A percentile compares a stretch with the other conserved stretches of the same genome.
These are phyloP conservation scores for Aspergillus bertholletiae DNA, from an alignment of 495 filamentous ascomycete genomes.

Conservation along the genomic window DNA sequence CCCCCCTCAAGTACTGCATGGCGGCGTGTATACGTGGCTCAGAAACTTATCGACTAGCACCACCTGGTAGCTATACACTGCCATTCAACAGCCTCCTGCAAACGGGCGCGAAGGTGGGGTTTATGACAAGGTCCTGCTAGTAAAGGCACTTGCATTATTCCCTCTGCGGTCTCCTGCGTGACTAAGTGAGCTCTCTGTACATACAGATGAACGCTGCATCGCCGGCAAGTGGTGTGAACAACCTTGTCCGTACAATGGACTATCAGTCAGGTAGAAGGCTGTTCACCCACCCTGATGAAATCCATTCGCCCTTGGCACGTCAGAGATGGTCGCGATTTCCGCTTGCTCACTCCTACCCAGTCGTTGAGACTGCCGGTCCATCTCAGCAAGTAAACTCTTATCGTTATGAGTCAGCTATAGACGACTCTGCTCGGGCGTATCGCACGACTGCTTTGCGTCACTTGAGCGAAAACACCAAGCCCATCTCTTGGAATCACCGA, in stretches of 20 bases:
- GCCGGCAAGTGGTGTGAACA: slow-evolving; percentile 4
- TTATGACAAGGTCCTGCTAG: slow-evolving; percentile 1
- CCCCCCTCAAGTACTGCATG: slow-evolving; percentile 10
- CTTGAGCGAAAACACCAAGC: slow-evolving; percentile 22
- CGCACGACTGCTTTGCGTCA: slow-evolving; percentile 30
- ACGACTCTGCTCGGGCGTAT: slow-evolving; percentile 27
- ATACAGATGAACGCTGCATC: slow-evolving; percentile 2
- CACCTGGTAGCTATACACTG: neutral
- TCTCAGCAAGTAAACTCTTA: slow-evolving; percentile 20
- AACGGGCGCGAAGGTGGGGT: slow-evolving; percentile 3
- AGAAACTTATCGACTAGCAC: slow-evolving; percentile 3
- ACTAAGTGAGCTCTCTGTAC: slow-evolving; percentile 1
- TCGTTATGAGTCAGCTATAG: slow-evolving; percentile 22
- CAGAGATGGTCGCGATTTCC: slow-evolving; percentile 30
- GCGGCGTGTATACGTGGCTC: slow-evolving; percentile 12
- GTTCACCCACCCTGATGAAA: slow-evolving; percentile 26
- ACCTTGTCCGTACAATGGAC: slow-evolving; percentile 25
- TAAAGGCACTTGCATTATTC: slow-evolving; percentile 4
- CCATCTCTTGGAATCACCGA: slow-evolving; percentile 20
- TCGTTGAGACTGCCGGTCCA: slow-evolving; percentile 17
- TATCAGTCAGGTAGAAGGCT: slow-evolving; percentile 22
- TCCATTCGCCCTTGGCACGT: slow-evolving; percentile 25
- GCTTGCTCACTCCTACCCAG: slow-evolving; percentile 22
- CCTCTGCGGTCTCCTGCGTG: slow-evolving; percentile 12
- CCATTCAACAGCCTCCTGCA: slow-evolving; percentile 4